Evolutionary conservation across 352 stramenopile species (phyloP), one percentile per base, ranked within the genome.

Genomic region (Thalassiosira hispida): DNA sequence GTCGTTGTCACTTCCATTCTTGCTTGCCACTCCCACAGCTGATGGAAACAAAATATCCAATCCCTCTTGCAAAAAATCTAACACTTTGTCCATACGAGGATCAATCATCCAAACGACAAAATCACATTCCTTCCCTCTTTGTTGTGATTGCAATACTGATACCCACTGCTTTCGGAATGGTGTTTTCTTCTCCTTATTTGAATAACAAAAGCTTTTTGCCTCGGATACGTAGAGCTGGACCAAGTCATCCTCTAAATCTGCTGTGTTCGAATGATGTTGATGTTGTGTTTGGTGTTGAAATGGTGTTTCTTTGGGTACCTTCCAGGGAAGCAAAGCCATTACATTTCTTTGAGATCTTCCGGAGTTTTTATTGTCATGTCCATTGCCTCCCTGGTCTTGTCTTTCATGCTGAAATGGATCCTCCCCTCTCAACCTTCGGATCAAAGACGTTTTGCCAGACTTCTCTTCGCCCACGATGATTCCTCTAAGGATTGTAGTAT

Each of bases 81-180:
- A 29, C 12, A 83, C 38, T 16, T 74, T 42, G 11, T 78, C 42
- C 63, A 65, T 44, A 22, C 49, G 52, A 67, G 76, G 53, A 77
- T 83, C 62, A 29, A 83, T 61, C 55, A 79, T 63, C 76, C 76
- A 83, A n/a, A 83, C 63, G 2, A 73, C 40, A 68, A 83, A 83
- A 56, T 83, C 63, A 25, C 62, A 51, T 42, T 73, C 53, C 55
- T 83, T 83, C 18, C 66, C 60, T 38, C 44, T 31, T 16, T 53
- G 55, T 55, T 76, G 71, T 51, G 57, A 27, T 33, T 69, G 57
- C n/a, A 73, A 59, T 49, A 72, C 49, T 47, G 40, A 71, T 8
- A 49, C 40, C 55, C 53, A 75, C 33, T 71, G 46, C 38, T 79
- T 79, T 55, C 46, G 52, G 61, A 74, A 74, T 31, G 23, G 31